phyloP scores from a whole-genome alignment of 2,329 filamentous ascomycete species.

The Neocucurbitaria cava region DNA sequence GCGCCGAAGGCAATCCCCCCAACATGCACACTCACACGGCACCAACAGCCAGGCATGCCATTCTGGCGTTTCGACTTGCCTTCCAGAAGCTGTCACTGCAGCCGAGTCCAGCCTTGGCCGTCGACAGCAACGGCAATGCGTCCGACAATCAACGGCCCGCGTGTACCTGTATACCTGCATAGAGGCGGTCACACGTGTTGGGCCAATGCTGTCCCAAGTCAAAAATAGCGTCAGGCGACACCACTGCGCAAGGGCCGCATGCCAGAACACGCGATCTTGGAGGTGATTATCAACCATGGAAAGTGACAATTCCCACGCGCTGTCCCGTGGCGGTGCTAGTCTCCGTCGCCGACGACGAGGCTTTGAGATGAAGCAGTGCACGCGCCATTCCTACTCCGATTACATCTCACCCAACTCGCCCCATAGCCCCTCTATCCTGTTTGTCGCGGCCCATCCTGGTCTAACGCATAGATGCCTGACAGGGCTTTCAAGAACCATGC shows the following conservation, averaged over 20 bases:
- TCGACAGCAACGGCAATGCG: conserved; percentile 21
- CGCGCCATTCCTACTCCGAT: conserved; percentile 25
- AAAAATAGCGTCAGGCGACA: conserved; percentile 18
- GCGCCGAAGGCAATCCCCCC: conserved; percentile 1
- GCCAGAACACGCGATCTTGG: conserved; percentile 21
- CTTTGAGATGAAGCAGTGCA: conserved; percentile 31
- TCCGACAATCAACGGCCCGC: conserved; percentile 19
- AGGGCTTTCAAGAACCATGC: conserved; percentile 32
- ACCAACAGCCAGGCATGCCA: conserved; percentile 6
- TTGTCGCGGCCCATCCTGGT: conserved; percentile 24
- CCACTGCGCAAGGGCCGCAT: conserved; percentile 16
- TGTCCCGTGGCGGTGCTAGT: conserved; percentile 32
- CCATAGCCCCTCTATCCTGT: conserved; percentile 25
- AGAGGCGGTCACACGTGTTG: conserved; percentile 23
- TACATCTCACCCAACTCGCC: conserved; percentile 24
- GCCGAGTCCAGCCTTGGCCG: conserved; percentile 17
- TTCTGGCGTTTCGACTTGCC: conserved; percentile 16
- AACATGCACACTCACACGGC: conserved; percentile 6
- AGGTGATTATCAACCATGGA: conserved; percentile 11
- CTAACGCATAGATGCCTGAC: conserved; percentile 30
- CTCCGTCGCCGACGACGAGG: conserved; percentile 24
- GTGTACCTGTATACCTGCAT: background rate
- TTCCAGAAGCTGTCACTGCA: conserved; percentile 24
- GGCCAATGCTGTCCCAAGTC: conserved; percentile 20
- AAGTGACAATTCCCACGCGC: conserved; percentile 7